Percentiles rank a stretch among this genome's conserved stretches.
Evolutionary conservation across 495 filamentous ascomycete species (phyloP).

Genomic region (Xylaria telfairii): DNA sequence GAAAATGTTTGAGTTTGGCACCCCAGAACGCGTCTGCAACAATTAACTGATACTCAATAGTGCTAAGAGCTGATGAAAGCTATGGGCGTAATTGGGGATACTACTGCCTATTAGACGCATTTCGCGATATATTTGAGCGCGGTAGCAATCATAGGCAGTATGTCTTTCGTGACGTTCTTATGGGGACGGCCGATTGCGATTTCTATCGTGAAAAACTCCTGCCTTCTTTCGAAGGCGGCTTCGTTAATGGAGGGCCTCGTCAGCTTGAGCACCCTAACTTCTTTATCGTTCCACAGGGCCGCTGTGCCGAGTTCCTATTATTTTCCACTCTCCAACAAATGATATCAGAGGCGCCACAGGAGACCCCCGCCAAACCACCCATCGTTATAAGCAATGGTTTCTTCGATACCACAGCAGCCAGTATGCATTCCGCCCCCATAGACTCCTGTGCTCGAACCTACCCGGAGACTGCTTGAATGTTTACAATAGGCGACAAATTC

Average conservation of each 20-base stretch:
- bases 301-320: constrained; percentile 23
- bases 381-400: constrained; percentile 24
- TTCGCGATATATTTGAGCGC: constrained; percentile 24
- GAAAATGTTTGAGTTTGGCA: background rate
- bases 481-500: background rate
- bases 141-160: background rate
- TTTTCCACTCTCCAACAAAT: constrained; percentile 11
- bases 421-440: background rate
- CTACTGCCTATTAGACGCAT: constrained; percentile 22
- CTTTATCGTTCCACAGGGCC: constrained; percentile 26
- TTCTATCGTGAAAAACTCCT: constrained; percentile 16
- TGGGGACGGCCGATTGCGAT: background rate
- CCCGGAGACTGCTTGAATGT: background rate
- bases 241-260: constrained; percentile 21
- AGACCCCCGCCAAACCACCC: background rate
- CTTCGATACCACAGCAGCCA: constrained; percentile 24
- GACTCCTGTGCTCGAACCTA: background rate
- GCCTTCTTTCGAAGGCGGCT: background rate
- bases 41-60: background rate
- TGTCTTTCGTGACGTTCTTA: background rate
- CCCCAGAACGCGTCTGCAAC: background rate
- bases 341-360: background rate
- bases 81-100: constrained; percentile 27
- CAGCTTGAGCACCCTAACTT: constrained; percentile 23
- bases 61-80: constrained; percentile 24